A percentile compares a stretch with the other conserved stretches of the same genome.
phyloP scores from a whole-genome alignment of 176 grass and related monocot species.

The Oryza longistaminata region DNA sequence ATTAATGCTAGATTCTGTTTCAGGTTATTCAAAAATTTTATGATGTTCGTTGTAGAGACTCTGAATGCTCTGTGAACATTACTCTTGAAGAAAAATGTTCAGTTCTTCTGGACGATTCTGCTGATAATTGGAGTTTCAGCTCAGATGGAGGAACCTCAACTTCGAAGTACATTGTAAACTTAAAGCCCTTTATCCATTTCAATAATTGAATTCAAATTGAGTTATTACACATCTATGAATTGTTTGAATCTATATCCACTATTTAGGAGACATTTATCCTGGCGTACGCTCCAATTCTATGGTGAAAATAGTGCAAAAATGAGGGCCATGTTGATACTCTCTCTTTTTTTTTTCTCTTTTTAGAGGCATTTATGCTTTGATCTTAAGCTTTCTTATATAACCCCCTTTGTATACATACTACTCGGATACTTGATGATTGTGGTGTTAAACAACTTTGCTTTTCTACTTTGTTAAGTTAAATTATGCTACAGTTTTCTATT shows the following conservation, averaged over 20 bases:
- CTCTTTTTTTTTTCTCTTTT: neutral
- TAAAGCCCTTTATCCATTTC: conserved; percentile 46
- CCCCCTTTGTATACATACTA: conserved; percentile 12
- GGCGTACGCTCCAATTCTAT: neutral
- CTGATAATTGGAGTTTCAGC: conserved; percentile 80
- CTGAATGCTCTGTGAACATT: conserved; percentile 39
- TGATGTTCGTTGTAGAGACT: conserved; percentile 67
- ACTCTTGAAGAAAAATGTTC: conserved; percentile 72
- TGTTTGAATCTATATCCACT: conserved; percentile 20
- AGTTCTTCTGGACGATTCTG: conserved; percentile 68
- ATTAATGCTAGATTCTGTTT: conserved; percentile 45
- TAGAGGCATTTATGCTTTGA: neutral
- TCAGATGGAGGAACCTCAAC: conserved; percentile 74
- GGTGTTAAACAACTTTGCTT: neutral
- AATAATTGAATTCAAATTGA: conserved; percentile 31
- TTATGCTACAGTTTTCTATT: neutral
- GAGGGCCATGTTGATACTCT: conserved; percentile 14
- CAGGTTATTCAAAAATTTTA: conserved; percentile 89
- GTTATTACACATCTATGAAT: conserved; percentile 10
- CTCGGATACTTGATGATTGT: neutral
- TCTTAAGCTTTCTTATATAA: conserved; percentile 28
- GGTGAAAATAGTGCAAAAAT: conserved; percentile 5
- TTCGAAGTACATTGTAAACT: conserved; percentile 99
- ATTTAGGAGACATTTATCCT: conserved; percentile 4
- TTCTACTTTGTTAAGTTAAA: conserved; percentile 8